These are phyloP conservation scores for Stellera chamaejasme DNA, from an alignment of 345 rosid genomes.

Conservation along the genomic window DNA sequence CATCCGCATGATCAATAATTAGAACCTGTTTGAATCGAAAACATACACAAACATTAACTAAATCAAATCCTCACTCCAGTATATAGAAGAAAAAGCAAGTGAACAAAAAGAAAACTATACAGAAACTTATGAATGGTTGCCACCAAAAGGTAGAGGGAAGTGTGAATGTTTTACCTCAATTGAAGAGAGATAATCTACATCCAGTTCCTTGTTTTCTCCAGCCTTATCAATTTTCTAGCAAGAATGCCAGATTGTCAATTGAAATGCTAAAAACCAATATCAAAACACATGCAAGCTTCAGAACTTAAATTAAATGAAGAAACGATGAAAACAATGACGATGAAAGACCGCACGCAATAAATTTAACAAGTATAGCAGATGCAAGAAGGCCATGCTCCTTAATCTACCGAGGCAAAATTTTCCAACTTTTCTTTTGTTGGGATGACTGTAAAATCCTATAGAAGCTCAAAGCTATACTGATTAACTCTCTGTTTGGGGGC, in stretches of 20 bases:
- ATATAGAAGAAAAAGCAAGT: constrained; percentile 3
- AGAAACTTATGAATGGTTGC: background rate
- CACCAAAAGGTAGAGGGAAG: background rate
- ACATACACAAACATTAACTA: constrained; percentile 1
- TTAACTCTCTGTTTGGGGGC: no score
- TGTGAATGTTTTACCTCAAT: constrained; percentile 53
- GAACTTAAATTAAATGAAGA: constrained; percentile 1
- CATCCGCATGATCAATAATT: constrained; percentile 89
- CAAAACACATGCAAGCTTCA: background rate
- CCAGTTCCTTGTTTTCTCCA: constrained; percentile 51
- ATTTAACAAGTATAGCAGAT: no score
- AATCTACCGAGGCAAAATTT: no score
- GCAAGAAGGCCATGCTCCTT: no score
- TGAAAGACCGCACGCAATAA: background rate
- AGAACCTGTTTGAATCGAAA: constrained; percentile 45
- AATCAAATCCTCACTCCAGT: constrained; percentile 1
- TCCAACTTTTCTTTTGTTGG: no score
- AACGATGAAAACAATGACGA: background rate
- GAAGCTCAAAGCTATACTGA: no score
- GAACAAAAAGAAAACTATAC: constrained; percentile 9
- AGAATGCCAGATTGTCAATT: constrained; percentile 8
- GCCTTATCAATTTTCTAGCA: constrained; percentile 69
- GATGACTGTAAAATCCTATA: no score
- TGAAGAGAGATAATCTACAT: constrained; percentile 85
- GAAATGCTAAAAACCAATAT: background rate